Base-by-base conservation (phyloP, 2,329 filamentous ascomycete species). In the Fulvia fulva region DNA sequence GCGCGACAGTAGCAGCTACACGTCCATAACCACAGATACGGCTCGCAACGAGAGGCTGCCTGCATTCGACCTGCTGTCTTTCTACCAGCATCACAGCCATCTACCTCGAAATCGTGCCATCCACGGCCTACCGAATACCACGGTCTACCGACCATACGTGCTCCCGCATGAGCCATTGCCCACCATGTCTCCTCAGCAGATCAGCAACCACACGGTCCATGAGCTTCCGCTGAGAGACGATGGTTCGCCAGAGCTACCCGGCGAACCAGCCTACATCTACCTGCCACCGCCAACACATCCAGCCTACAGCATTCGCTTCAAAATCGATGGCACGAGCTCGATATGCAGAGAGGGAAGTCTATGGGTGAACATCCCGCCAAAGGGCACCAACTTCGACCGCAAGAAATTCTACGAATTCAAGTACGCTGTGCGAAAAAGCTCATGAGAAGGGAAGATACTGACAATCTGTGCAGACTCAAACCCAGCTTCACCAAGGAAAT, bases 261-360 rank as follows among this genome's bases (percentile, higher is more conserved):
- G 91, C 69, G 87, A 89, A 67, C 68, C 67, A 41, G 63, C 70
- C 49, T 99, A 97, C 79, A 89, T 97, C 69, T 96, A 96, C 74
- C 81, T 99, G 45, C 88, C 91, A 0, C 87, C 94, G 19, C 87
- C 89, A 19, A 83, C 81, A 43, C 82, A 87, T n/a, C 88, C 81
- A 14, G 73, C 88, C 44, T 87, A 97, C 69, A 83, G 83, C 54
- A 80, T 97, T 57, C 87, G 93, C 59, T 96, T 99, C 75, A 85
- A 91, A 66, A 93, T 97, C 67, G 89, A 97, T 75, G 92, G 94
- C 62, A 93, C 91, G 57, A 96, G 93, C 72, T 96, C 93, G 62
- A 94, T 99, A 79, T 97, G 92, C 75, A 86, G 91, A 66, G 82
- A 96, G 76, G 94, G 95, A 59, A 97, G 90, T 71, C 81, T 99